These are phyloP conservation scores for Podospora pseudopauciseta DNA, from an alignment of 495 filamentous ascomycete genomes.

Conservation along the genomic window DNA sequence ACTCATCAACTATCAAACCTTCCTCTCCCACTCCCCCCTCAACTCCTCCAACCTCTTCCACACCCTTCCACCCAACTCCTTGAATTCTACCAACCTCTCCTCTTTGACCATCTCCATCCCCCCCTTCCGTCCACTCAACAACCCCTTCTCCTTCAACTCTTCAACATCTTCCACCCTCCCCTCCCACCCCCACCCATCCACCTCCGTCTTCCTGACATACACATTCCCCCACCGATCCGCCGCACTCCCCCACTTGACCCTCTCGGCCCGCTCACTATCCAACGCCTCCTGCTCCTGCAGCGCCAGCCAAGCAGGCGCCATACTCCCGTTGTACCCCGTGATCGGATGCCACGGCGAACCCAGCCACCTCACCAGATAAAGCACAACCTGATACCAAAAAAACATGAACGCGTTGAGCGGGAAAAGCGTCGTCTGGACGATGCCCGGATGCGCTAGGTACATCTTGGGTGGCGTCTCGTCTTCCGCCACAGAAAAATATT, in stretches of 20 bases:
- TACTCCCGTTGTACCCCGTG: slow-evolving; percentile 71
- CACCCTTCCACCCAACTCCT: slow-evolving; percentile 63
- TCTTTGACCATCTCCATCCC: slow-evolving; percentile 56
- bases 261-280: slow-evolving; percentile 53
- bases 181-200: slow-evolving; percentile 81
- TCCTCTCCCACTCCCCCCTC: slow-evolving; percentile 71
- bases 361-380: slow-evolving; percentile 71
- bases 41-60: slow-evolving; percentile 87
- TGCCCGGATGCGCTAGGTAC: slow-evolving; percentile 82
- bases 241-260: slow-evolving; percentile 81
- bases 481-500: slow-evolving; percentile 29
- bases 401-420: slow-evolving; percentile 62
- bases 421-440: slow-evolving; percentile 76
- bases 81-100: slow-evolving; percentile 67
- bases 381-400: slow-evolving; percentile 52
- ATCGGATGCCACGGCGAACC: slow-evolving; percentile 86
- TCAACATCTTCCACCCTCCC: slow-evolving; percentile 57
- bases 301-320: slow-evolving; percentile 72
- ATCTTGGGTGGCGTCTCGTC: slow-evolving; percentile 46
- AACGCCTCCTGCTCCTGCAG: slow-evolving; percentile 64
- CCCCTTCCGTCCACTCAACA: slow-evolving; percentile 51
- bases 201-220: slow-evolving; percentile 65
- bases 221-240: slow-evolving; percentile 56
- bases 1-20: slow-evolving; percentile 24
- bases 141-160: slow-evolving; percentile 44